Evolutionary conservation across 2,329 filamentous ascomycete species (phyloP), one percentile per base, ranked within the genome.

Genomic region (Scedosporium boydii): DNA sequence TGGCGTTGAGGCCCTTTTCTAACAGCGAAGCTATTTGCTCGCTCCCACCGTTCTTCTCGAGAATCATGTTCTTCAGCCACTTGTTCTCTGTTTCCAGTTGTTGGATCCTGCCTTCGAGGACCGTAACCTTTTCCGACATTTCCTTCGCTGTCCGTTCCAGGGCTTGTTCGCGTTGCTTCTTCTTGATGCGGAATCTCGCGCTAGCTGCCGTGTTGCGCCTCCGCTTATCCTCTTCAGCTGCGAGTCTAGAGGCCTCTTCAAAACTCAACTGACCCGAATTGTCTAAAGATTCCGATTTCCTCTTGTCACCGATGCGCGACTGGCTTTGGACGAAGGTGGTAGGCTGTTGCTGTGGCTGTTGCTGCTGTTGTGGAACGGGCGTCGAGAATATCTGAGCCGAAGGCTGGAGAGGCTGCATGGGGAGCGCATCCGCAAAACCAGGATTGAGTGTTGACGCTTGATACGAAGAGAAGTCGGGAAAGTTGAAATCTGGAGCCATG

Each of bases 81-180:
- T 89, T 88, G 76, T 92, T 92, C 76, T 92, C 88, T 68, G 87
- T 89, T 77, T 91, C 88, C n/a, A 93, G 82, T 70, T 91, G 87
- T 63, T 83, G 82, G 62, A 95, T 87, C 63, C 86, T 85, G 69
- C 82, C 82, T 75, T 96, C 90, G 6, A 96, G 81, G 18, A 80
- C 79, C 18, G 84, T 80, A 60, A 93, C 89, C 77, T 92, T 92
- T 56, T 95, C 89, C 29, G 85, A 85, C 76, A 93, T 90, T 68
- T 96, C 91, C 75, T 92, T 91, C 69, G 91, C 87, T 3, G 86
- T 88, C 70, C 86, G 86, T 75, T 93, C 90, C 60, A 96, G 85
- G 7, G 90, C 88, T 74, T 93, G 89, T 78, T 96, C 91, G 59
- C 91, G 88, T 77, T 95, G 90, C 85, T 96, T 96, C 87, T 96